Base-by-base conservation (phyloP, 441 rosid species). In the Syzygium syzygioides region DNA sequence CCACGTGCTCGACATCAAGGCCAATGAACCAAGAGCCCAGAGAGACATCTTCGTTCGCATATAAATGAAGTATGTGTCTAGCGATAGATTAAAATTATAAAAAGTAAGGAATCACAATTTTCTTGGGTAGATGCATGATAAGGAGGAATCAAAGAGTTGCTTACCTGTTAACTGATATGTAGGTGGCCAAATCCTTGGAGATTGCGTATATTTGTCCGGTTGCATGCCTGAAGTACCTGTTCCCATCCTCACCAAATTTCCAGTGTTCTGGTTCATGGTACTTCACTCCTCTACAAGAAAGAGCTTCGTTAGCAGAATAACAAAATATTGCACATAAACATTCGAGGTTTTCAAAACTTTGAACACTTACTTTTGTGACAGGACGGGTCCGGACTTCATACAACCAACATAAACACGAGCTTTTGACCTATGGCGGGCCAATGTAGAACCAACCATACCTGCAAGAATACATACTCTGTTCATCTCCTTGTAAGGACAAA, bases 21-120 rank as follows among this genome's bases (percentile, higher is more conserved):
- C 99, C 99, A 80, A 98, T 98, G 90, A 98, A 95, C 99, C 99
- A 97, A 34, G 99, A 96, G 86, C 99, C 99, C 68, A 97, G 86
- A 20, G 99, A 95, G 83, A 97, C 99, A 84, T 97, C 99, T 94
- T 97, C 99, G 86, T 96, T 97, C 83, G 97, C 98, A 86, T 94
- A 96, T 84, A 89, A 94, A 90, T 97, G 99, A 88, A 97, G 98
- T 89, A 96, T 89, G 90, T 94, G 93, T 92, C 99, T 96, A 92
- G 52, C 83, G 2, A 76, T 23, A 41, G 17, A 76, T 23, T 23
- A 34, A 30, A 15, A 6, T 54, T 34, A 76, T 20, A 76, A 41
- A 41, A 41, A 23, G 83, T 41, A 41, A 37, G 15, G 50, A 76
- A 76, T 76, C n/a, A 41, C 17, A 76, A n/a, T 23, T 41, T 0